phyloP scores from a whole-genome alignment of 164 flowering plant genomes.

The Brasenia schreberi region DNA sequence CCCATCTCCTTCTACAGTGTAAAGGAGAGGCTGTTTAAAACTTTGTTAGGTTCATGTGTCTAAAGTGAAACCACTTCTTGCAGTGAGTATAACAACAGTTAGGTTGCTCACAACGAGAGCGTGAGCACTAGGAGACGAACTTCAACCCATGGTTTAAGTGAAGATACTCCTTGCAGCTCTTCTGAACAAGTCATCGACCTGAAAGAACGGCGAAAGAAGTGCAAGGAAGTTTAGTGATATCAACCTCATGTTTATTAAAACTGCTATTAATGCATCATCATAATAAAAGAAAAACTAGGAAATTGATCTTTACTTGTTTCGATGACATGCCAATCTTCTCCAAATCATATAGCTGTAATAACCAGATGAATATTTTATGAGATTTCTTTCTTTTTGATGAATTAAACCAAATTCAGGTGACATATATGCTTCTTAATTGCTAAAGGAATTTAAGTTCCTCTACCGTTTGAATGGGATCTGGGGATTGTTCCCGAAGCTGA shows the following conservation, averaged over 20 bases:
- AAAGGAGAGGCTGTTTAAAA: background rate
- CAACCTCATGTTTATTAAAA: too few relatives aligned
- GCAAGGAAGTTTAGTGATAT: background rate
- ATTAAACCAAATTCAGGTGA: background rate
- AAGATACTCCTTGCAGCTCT: slow-evolving; percentile 51
- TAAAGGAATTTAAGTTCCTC: slow-evolving; percentile 4
- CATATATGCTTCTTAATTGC: background rate
- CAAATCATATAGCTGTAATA: slow-evolving; percentile 61
- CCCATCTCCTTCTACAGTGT: background rate
- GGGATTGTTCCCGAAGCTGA: slow-evolving; percentile 62
- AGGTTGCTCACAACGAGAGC: background rate
- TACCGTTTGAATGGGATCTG: slow-evolving; percentile 50
- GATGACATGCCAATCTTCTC: slow-evolving; percentile 82
- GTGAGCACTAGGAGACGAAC: background rate
- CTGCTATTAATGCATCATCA: too few relatives aligned
- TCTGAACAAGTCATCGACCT: slow-evolving; percentile 54
- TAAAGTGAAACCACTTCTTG: too few relatives aligned
- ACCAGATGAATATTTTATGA: background rate
- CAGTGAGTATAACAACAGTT: background rate
- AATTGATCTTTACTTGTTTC: slow-evolving; percentile 44
- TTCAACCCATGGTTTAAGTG: slow-evolving; percentile 5
- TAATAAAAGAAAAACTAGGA: background rate
- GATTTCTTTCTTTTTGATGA: background rate
- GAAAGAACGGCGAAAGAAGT: background rate
- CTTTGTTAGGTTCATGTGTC: background rate